phyloP scores from a whole-genome alignment of 768 basidiomycete genomes.

The Nidula microcarpa region DNA sequence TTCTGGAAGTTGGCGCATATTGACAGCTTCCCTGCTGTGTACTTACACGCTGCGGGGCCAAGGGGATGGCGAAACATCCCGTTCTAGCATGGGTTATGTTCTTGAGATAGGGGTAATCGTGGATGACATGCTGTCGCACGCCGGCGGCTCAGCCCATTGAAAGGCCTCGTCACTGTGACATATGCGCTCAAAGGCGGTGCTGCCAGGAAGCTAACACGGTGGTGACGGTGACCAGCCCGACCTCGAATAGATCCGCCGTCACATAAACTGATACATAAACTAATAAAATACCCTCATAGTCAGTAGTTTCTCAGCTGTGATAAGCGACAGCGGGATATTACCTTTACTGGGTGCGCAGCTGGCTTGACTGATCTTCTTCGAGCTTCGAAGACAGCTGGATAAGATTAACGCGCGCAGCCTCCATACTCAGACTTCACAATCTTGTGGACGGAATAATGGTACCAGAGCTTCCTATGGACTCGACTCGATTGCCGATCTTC shows the following conservation, averaged over 20 bases:
- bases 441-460: too few species aligned
- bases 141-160: slow-evolving; percentile 2
- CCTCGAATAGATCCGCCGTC: background rate
- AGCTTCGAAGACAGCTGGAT: too few species aligned
- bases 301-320: too few species aligned
- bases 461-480: too few species aligned
- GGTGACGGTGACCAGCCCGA: background rate
- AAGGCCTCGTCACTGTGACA: slow-evolving; percentile 1
- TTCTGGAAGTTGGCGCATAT: background rate
- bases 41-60: background rate
- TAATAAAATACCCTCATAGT: too few species aligned
- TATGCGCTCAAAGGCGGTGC: slow-evolving; percentile 4
- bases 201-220: background rate
- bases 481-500: too few species aligned
- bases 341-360: too few species aligned
- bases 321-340: too few species aligned
- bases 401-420: too few species aligned
- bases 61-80: background rate
- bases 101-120: slow-evolving; percentile 12
- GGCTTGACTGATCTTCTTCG: too few species aligned
- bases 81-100: background rate
- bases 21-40: background rate
- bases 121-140: slow-evolving; percentile 7
- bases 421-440: too few species aligned
- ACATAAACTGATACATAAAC: too few species aligned